These are phyloP conservation scores for Kodamaea sp. DNA, from an alignment of 1,139 yeast genomes.

Conservation along the genomic window DNA sequence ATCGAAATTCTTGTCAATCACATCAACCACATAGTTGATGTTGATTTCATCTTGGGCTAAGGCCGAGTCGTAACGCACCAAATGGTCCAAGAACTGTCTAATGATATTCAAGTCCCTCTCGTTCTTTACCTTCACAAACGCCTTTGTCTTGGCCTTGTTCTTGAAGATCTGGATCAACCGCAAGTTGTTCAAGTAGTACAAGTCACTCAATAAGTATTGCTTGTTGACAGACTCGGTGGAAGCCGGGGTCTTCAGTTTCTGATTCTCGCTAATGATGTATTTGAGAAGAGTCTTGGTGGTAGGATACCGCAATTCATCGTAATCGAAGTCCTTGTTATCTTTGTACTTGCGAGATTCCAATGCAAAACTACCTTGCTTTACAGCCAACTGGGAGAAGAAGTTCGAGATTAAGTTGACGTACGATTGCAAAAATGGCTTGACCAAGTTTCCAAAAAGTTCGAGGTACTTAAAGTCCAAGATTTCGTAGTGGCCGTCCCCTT, in stretches of 20 bases:
- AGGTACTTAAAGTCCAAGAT: conserved; percentile 28
- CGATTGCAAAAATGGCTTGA: conserved; percentile 43
- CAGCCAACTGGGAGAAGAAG: conserved; percentile 11
- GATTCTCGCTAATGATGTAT: conserved; percentile 11
- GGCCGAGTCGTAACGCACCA: conserved; percentile 15
- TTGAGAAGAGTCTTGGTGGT: conserved; percentile 43
- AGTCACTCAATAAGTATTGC: conserved; percentile 45
- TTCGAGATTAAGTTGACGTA: conserved; percentile 36
- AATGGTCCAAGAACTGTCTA: conserved; percentile 27
- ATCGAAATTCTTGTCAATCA: conserved; percentile 37
- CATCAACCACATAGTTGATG: conserved; percentile 40
- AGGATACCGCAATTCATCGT: conserved; percentile 31
- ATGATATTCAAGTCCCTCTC: conserved; percentile 32
- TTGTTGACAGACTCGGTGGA: conserved; percentile 42
- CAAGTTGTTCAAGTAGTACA: conserved; percentile 42
- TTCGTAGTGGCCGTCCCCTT: conserved; percentile 21
- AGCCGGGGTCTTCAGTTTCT: conserved; percentile 8
- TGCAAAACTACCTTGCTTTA: conserved; percentile 5
- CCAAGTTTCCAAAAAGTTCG: conserved; percentile 29
- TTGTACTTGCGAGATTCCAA: conserved; percentile 7
- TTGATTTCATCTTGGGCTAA: conserved; percentile 19
- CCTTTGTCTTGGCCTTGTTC: conserved; percentile 45
- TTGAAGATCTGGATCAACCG: conserved; percentile 39
- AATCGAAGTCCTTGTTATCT: conserved; percentile 8
- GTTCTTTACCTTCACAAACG: conserved; percentile 38